These are phyloP conservation scores for Lactarius deliciosus DNA, from an alignment of 768 basidiomycete genomes.

Conservation along the genomic window DNA sequence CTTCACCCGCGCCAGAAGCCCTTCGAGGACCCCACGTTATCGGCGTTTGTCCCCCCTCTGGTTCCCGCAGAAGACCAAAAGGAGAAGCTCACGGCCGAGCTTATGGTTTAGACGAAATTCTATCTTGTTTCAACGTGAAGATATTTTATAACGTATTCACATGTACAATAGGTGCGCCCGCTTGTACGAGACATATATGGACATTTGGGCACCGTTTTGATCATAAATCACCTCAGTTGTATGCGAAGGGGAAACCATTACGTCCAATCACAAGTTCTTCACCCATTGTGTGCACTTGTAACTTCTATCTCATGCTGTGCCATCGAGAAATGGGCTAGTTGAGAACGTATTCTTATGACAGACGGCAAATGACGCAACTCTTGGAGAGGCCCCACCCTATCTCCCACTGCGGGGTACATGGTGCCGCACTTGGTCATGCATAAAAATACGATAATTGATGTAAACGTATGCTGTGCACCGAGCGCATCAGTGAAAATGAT, in stretches of 20 bases:
- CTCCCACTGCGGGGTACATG: neutral
- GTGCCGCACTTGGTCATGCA: neutral
- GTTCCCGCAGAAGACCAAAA: neutral
- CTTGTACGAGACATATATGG: neutral
- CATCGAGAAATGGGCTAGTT: neutral
- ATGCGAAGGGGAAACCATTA: neutral
- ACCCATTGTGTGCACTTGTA: neutral
- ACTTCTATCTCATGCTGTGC: neutral
- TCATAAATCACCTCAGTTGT: neutral
- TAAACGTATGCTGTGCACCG: neutral
- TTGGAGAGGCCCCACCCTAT: neutral
- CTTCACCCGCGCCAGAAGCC: slow-evolving; percentile 12
- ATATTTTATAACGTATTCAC: neutral
- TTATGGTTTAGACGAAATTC: slow-evolving; percentile 2
- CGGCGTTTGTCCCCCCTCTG: neutral
- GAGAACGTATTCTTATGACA: neutral
- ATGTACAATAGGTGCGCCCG: neutral
- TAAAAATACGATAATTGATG: neutral
- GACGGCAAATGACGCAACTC: neutral
- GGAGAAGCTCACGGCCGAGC: neutral
- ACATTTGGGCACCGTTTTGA: neutral
- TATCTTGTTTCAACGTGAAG: neutral
- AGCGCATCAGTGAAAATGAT: neutral
- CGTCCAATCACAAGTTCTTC: neutral
- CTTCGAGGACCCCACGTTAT: neutral